A percentile compares a stretch with the other conserved stretches of the same genome.
Evolutionary conservation across 108 stramenopile genomes (phyloP).

Genomic region (Bacterosira constricta): DNA sequence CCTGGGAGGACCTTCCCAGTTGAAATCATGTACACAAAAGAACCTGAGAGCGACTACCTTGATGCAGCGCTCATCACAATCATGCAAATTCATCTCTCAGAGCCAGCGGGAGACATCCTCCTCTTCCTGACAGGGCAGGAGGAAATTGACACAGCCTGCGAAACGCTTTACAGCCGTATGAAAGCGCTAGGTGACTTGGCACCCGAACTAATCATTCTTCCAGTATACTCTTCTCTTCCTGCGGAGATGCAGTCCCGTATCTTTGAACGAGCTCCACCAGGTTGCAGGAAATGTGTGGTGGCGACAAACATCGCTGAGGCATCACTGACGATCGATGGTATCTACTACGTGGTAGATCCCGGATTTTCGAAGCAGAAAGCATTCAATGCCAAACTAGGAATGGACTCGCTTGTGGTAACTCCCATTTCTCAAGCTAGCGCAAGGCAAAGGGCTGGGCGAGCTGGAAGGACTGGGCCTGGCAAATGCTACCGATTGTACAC

Average conservation of each 20-base stretch:
- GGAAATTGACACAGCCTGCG: slow-evolving; percentile 98
- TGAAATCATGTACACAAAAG: slow-evolving; percentile 97
- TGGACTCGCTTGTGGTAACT: slow-evolving; percentile 97
- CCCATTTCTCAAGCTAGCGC: slow-evolving; percentile 98
- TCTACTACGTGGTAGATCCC: slow-evolving; percentile 99
- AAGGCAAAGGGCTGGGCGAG: slow-evolving; percentile 92
- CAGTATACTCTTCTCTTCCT: slow-evolving; percentile 97
- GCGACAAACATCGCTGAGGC: slow-evolving; percentile 99
- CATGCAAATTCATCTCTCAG: slow-evolving; percentile 98
- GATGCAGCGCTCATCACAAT: slow-evolving; percentile 96
- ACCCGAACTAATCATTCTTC: slow-evolving; percentile 96
- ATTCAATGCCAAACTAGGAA: slow-evolving; percentile 97
- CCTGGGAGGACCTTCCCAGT: slow-evolving; percentile 98
- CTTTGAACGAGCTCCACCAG: slow-evolving; percentile 97
- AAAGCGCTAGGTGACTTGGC: slow-evolving; percentile 94
- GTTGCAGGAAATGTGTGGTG: slow-evolving; percentile 94
- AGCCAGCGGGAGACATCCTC: slow-evolving; percentile 97
- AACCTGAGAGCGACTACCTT: slow-evolving; percentile 96
- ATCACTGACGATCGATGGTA: slow-evolving; percentile 98
- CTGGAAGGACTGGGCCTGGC: slow-evolving; percentile 97
- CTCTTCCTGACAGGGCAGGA: slow-evolving; percentile 98
- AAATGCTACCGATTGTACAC: slow-evolving; percentile 99
- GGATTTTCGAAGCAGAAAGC: slow-evolving; percentile 98
- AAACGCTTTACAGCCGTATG: slow-evolving; percentile 96
- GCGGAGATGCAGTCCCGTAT: slow-evolving; percentile 99